A percentile compares a stretch with the other conserved stretches of the same genome.
These are phyloP conservation scores for Paraphaeosphaeria minitans DNA, from an alignment of 2,329 filamentous ascomycete genomes.

Conservation along the genomic window DNA sequence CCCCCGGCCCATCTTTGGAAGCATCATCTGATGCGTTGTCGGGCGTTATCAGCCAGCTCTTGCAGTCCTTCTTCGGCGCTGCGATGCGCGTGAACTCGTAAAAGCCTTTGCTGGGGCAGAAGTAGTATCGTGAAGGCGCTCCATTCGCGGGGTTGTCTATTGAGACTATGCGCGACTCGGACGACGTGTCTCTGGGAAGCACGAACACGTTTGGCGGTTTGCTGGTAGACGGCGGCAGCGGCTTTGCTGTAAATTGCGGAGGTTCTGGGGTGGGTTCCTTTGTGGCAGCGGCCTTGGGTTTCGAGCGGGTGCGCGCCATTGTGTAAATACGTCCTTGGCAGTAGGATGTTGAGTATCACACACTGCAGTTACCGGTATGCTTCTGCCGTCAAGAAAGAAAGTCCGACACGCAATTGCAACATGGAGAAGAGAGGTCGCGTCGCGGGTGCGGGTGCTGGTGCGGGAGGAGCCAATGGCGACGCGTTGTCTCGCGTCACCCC, in stretches of 20 bases:
- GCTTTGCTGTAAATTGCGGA: constrained; percentile 24
- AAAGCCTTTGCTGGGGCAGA: constrained; percentile 63
- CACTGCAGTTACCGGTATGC: too few relatives aligned
- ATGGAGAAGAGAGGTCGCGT: not conserved
- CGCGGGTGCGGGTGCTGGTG: constrained; percentile 12
- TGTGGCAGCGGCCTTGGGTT: constrained; percentile 37
- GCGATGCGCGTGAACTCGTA: constrained; percentile 66
- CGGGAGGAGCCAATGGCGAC: constrained; percentile 22
- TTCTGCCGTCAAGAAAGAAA: not conserved
- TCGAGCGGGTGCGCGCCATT: constrained; percentile 46
- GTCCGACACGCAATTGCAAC: not conserved
- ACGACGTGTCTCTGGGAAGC: constrained; percentile 59
- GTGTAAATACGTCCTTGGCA: not conserved
- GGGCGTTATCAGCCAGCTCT: constrained; percentile 60
- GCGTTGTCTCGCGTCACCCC: constrained; percentile 37
- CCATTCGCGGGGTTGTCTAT: constrained; percentile 60
- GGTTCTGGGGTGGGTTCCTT: constrained; percentile 31
- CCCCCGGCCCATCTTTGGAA: constrained; percentile 12
- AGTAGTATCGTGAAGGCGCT: constrained; percentile 59
- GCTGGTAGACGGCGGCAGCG: constrained; percentile 43
- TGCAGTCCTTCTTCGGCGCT: constrained; percentile 55
- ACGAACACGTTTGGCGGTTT: constrained; percentile 62
- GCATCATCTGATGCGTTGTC: constrained; percentile 18
- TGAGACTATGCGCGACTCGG: constrained; percentile 60
- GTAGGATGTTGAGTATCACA: not conserved